Evolutionary conservation across 129 eudicot species (phyloP).

Genomic region (Gnaphalium uliginosum): DNA sequence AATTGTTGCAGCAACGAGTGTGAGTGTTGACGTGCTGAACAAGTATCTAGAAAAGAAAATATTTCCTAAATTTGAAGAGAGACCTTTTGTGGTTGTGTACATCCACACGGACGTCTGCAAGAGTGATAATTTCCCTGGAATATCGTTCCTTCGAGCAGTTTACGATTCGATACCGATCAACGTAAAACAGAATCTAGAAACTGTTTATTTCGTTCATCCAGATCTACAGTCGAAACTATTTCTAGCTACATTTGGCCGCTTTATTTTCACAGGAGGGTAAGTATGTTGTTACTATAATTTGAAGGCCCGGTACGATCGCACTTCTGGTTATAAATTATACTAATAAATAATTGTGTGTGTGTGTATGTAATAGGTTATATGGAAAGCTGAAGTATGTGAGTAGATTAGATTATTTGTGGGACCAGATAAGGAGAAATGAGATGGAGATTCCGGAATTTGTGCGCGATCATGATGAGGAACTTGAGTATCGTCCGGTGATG

Average conservation of each 20-base stretch:
- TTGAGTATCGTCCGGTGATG: slow-evolving; percentile 70
- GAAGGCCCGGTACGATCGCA: too few relatives aligned
- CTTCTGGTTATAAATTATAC: too few relatives aligned
- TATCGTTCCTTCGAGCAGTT: slow-evolving; percentile 55
- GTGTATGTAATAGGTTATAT: slow-evolving; percentile 53
- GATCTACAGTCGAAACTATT: slow-evolving; percentile 80
- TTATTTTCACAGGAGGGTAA: slow-evolving; percentile 67
- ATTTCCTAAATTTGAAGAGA: slow-evolving; percentile 46
- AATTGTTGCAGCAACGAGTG: slow-evolving; percentile 37
- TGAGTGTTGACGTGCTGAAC: slow-evolving; percentile 57
- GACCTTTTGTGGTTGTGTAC: slow-evolving; percentile 62
- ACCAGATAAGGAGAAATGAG: slow-evolving; percentile 52
- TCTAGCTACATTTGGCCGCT: slow-evolving; percentile 77
- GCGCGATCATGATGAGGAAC: slow-evolving; percentile 68
- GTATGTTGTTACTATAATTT: not conserved
- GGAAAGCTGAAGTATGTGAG: slow-evolving; percentile 65
- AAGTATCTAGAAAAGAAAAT: slow-evolving; percentile 64
- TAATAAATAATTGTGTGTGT: not conserved
- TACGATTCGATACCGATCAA: slow-evolving; percentile 59
- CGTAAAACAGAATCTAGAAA: slow-evolving; percentile 54
- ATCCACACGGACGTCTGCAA: slow-evolving; percentile 69
- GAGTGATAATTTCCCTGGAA: slow-evolving; percentile 65
- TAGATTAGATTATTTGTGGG: slow-evolving; percentile 72
- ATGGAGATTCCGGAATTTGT: slow-evolving; percentile 75
- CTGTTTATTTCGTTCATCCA: slow-evolving; percentile 82